Percentiles rank a stretch among this genome's conserved stretches.
Evolutionary conservation across 305 asterid genomes (phyloP).

Genomic region (Fraxinus sp.): DNA sequence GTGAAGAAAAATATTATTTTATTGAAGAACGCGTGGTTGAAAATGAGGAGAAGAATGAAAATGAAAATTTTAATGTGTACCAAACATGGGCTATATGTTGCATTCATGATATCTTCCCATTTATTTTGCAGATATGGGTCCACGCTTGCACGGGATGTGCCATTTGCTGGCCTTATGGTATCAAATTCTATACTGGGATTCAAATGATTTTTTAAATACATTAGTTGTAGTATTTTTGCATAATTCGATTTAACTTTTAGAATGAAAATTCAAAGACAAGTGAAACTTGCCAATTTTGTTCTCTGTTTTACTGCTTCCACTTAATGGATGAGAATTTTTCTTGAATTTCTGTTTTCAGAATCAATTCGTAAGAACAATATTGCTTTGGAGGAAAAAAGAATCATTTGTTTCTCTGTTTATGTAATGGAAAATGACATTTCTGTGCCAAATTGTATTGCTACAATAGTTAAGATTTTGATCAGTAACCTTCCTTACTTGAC

Average conservation of each 20-base stretch:
- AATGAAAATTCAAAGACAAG: background rate
- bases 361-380: background rate
- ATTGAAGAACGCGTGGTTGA: no score
- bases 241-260: background rate
- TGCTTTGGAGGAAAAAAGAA: background rate
- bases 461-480: slow-evolving; percentile 10
- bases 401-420: background rate
- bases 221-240: slow-evolving; percentile 15
- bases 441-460: background rate
- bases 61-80: no score
- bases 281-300: background rate
- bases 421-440: background rate
- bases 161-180: slow-evolving; percentile 91
- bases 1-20: no score
- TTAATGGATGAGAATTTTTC: background rate
- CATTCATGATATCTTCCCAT: slow-evolving; percentile 7
- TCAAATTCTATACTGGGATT: slow-evolving; percentile 11
- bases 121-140: slow-evolving; percentile 64
- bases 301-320: background rate
- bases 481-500: background rate
- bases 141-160: slow-evolving; percentile 79
- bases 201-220: slow-evolving; percentile 8
- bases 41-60: no score
- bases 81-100: background rate
- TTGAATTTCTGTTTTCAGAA: background rate